Evolutionary conservation across 2,329 filamentous ascomycete genomes (phyloP), one percentile per base, ranked within the genome.

Genomic region (Aspergillus novoparasiticus): DNA sequence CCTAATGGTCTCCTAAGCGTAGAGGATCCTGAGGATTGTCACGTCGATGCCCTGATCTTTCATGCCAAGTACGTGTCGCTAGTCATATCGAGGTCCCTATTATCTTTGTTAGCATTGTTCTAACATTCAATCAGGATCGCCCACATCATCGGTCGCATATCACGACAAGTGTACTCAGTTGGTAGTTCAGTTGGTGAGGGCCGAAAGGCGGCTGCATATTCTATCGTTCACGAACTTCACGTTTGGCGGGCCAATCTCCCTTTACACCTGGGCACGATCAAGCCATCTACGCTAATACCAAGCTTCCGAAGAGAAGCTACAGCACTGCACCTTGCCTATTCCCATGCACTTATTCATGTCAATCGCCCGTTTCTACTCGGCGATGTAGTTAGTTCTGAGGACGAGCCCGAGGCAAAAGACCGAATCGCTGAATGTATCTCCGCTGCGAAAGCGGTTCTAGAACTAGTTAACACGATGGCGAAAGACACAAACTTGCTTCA

Each of bases 1-100:
- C 61, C 74, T 0, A 58, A 75, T 21, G 73, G 82, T 14, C 56
- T 73, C 26, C 62, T 76, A n/a, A 56, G 63, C 0, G 50, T 72
- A 0, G 68, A 71, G 12, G 69, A 68, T 6, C 65, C 68, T 4
- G 43, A 46, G 26, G 71, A 73, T 39, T 72, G 71, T 30, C 68
- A 71, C 28, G 51, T 73, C 5, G 71, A 73, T 57, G 66, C 66
- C 0, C 67, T 85, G 0, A 75, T 85, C 3, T 81, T 77, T 26
- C 83, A 85, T 61, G 70, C 71, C 2, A 80, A 77, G 69, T 72
- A 69, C 48, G 48, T 30, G 46, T 8, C 21, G 1, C n/a, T 23
- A 11, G 19, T 23, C 11, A 14, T 2, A 12, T 11, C 11, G 12
- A 23, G 6, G 36, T 28, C 11, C 6, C 23, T 2, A 3, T 16